Percentiles rank a stretch among this genome's conserved stretches.
These are phyloP conservation scores for Pezizomycotina sp. DNA, from an alignment of 2,329 filamentous ascomycete genomes.

Conservation along the genomic window DNA sequence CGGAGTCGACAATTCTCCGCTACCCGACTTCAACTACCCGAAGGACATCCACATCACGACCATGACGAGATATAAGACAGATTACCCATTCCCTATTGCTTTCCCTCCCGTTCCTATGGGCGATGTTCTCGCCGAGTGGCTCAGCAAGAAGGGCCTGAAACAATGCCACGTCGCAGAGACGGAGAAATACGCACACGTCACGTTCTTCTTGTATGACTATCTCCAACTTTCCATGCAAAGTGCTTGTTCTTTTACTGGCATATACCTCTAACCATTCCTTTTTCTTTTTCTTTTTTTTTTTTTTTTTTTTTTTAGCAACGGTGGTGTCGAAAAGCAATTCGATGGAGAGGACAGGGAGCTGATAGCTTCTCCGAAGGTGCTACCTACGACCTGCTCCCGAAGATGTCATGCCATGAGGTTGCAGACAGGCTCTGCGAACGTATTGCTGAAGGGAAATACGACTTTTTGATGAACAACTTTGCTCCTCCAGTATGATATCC, in stretches of 20 bases:
- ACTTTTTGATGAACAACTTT: constrained; percentile 99
- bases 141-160: constrained; percentile 72
- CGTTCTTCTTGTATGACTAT: constrained; percentile 40
- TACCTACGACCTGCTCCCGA: constrained; percentile 85
- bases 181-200: constrained; percentile 98
- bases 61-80: constrained; percentile 96
- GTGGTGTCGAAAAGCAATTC: constrained; percentile 92
- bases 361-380: constrained; percentile 90
- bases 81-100: constrained; percentile 81
- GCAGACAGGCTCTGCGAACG: constrained; percentile 80
- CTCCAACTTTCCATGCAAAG: neutral
- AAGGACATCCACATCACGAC: constrained; percentile 76
- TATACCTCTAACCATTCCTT: neutral
- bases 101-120: constrained; percentile 93
- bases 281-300: neutral
- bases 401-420: constrained; percentile 87
- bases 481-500: constrained; percentile 50
- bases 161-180: constrained; percentile 97
- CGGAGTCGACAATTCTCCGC: constrained; percentile 79
- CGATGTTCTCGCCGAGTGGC: constrained; percentile 95
- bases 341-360: constrained; percentile 81
- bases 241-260: too few species aligned
- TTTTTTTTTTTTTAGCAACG: constrained; percentile 68
- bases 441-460: constrained; percentile 68
- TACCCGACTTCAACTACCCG: constrained; percentile 82